These are phyloP conservation scores for Auricularia heimuer DNA, from an alignment of 768 basidiomycete genomes.

Conservation along the genomic window DNA sequence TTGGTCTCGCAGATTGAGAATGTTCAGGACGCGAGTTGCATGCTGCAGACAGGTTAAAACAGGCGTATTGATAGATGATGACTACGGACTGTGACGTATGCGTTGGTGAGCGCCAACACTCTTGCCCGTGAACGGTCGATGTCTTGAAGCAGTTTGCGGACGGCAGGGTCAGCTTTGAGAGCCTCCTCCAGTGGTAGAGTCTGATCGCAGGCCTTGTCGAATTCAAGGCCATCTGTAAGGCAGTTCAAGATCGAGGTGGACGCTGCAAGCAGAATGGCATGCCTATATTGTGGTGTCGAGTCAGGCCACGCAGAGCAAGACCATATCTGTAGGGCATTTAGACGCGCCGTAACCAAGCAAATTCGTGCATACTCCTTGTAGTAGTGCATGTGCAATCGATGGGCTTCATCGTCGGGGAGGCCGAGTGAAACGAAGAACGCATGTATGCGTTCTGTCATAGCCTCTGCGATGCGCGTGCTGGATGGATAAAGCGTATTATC, in stretches of 20 bases:
- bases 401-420: slow-evolving; percentile 56
- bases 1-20: slow-evolving; percentile 61
- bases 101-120: slow-evolving; percentile 86
- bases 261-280: slow-evolving; percentile 4
- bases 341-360: not conserved
- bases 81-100: slow-evolving; percentile 55
- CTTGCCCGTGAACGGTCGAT: slow-evolving; percentile 65
- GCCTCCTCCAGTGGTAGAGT: slow-evolving; percentile 74
- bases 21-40: slow-evolving; percentile 66
- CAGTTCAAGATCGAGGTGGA: not conserved
- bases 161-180: slow-evolving; percentile 50
- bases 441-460: slow-evolving; percentile 17
- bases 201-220: slow-evolving; percentile 75
- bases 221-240: slow-evolving; percentile 67
- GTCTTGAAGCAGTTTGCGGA: slow-evolving; percentile 64
- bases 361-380: slow-evolving; percentile 38
- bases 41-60: slow-evolving; percentile 39
- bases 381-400: slow-evolving; percentile 58
- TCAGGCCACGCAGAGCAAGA: slow-evolving; percentile 69
- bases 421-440: slow-evolving; percentile 70
- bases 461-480: slow-evolving; percentile 1
- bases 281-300: slow-evolving; percentile 70
- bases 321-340: slow-evolving; percentile 38
- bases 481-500: not conserved
- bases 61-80: slow-evolving; percentile 2